Evolutionary conservation across 495 filamentous ascomycete species (phyloP).

Genomic region (Penicillium soppii): DNA sequence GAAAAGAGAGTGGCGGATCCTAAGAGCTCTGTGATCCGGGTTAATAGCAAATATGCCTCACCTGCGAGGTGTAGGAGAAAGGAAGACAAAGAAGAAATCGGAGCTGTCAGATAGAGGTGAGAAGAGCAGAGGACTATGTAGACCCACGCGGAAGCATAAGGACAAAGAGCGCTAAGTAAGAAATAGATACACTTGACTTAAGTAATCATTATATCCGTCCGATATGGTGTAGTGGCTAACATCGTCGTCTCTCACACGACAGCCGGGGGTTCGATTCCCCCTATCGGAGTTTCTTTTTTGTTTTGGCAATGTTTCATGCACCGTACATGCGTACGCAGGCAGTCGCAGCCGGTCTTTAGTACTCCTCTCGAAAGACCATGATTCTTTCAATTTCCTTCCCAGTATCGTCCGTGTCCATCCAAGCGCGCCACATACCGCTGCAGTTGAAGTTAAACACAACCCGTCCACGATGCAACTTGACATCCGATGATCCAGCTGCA

Average conservation of each 20-base stretch:
- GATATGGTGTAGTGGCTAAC: constrained; percentile 41
- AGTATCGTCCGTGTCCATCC: constrained; percentile 67
- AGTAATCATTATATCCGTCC: constrained; percentile 7
- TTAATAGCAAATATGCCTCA: no score
- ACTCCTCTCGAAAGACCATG: constrained; percentile 60
- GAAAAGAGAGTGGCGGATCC: no score
- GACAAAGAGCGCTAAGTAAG: no score
- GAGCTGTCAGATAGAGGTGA: no score
- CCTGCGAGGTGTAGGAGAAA: no score
- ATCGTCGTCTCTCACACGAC: constrained; percentile 38
- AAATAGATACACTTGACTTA: no score
- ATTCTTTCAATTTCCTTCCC: constrained; percentile 55
- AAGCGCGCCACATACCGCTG: constrained; percentile 86
- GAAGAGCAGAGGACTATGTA: no score
- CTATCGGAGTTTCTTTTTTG: constrained; percentile 17
- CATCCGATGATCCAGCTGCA: constrained; percentile 5
- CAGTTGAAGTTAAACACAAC: constrained; percentile 82
- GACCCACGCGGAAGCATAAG: no score
- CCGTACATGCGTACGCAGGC: neutral
- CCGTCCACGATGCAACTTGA: constrained; percentile 40
- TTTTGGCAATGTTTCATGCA: neutral
- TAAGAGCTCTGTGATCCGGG: no score
- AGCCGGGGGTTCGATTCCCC: constrained; percentile 29
- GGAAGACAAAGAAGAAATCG: no score
- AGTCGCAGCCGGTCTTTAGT: constrained; percentile 13